phyloP scores from a whole-genome alignment of 176 grass and related monocot genomes.

The Phyllostachys edulis region DNA sequence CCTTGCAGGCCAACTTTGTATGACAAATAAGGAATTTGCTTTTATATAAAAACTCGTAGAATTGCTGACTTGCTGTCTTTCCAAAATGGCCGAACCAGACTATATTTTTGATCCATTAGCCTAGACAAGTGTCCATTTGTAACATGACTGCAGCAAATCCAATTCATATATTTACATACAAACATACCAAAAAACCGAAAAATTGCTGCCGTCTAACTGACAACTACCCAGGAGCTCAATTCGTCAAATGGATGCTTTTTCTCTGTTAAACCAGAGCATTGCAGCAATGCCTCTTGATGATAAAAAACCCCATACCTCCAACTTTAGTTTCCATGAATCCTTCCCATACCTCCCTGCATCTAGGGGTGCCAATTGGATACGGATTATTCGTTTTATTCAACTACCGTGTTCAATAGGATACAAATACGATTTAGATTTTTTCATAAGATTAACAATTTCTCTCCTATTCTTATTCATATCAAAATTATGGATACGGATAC shows the following conservation, averaged over 20 bases:
- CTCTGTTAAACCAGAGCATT: background rate
- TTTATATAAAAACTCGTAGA: background rate
- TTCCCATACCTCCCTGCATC: slow-evolving; percentile 15
- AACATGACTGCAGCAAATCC: background rate
- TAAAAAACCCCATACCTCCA: slow-evolving; percentile 27
- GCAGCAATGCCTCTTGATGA: slow-evolving; percentile 13
- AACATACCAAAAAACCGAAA: background rate
- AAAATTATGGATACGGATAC: no score
- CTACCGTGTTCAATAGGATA: no score
- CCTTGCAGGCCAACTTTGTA: no score
- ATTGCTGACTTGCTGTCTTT: background rate
- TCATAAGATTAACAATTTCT: no score
- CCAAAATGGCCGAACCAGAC: background rate
- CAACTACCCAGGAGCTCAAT: background rate
- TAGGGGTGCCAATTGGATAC: no score
- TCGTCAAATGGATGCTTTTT: slow-evolving; percentile 13
- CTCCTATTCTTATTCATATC: no score
- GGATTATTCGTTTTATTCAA: no score
- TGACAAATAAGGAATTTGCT: no score
- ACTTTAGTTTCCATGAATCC: slow-evolving; percentile 16
- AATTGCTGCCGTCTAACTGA: background rate
- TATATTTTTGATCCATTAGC: background rate
- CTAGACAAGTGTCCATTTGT: background rate
- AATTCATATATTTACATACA: background rate
- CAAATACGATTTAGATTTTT: no score